These are phyloP conservation scores for Coemansia sp. DNA, from an alignment of 192 early-diverging fungal species.

Conservation along the genomic window DNA sequence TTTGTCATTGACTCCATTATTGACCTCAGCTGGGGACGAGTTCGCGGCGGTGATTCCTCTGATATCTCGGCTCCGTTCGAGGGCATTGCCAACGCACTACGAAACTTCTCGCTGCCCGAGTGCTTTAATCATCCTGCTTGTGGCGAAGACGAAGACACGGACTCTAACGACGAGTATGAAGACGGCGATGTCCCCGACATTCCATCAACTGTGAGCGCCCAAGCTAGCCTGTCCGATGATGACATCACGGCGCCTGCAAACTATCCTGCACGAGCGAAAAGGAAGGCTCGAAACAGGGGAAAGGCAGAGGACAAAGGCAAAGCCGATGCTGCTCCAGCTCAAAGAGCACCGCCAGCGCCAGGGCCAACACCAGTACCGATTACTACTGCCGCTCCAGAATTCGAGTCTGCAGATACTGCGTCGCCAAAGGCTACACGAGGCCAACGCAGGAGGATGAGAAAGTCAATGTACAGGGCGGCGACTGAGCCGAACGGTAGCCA, in stretches of 20 bases:
- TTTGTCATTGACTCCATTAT: conserved; percentile 20
- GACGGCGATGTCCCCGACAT: background rate
- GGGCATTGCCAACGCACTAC: conserved; percentile 17
- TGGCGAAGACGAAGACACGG: background rate
- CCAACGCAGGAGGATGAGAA: conserved; percentile 5
- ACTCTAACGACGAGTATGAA: conserved; percentile 13
- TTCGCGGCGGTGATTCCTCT: conserved; percentile 8
- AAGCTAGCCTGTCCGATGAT: background rate
- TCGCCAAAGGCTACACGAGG: background rate
- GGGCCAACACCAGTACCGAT: background rate
- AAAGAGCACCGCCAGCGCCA: background rate
- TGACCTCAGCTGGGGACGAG: conserved; percentile 18
- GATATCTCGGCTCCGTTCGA: conserved; percentile 12
- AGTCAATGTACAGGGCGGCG: background rate
- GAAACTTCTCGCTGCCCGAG: conserved; percentile 15
- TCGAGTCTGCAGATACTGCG: background rate
- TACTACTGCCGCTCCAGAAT: background rate
- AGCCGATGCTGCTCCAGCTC: background rate
- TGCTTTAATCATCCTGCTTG: conserved; percentile 10
- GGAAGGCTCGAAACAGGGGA: background rate
- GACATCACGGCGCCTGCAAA: background rate
- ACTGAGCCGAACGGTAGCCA: background rate
- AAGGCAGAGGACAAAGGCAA: background rate
- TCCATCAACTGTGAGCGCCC: background rate
- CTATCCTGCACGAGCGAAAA: background rate